Conservation (phyloP, 495 filamentous ascomycete species). For the Polyplosphaeria fusca region DNA sequence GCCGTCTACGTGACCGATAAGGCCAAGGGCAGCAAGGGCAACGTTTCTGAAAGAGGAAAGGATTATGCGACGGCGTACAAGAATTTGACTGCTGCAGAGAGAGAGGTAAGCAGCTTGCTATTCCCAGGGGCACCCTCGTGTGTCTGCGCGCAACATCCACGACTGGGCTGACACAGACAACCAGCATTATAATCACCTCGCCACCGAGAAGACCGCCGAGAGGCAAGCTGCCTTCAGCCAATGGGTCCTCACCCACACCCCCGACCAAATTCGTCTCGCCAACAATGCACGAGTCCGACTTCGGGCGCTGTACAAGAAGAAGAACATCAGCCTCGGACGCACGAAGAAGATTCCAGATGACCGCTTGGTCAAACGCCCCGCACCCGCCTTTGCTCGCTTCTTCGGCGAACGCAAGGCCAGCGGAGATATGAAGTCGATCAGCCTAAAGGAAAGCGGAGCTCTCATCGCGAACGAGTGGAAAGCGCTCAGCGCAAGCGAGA, state of each 20-base stretch:
- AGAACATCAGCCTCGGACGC: neutral
- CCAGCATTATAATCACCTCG: constrained; percentile 52
- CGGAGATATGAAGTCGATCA: constrained; percentile 49
- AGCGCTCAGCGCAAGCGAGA: constrained; percentile 49
- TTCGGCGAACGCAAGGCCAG: constrained; percentile 44
- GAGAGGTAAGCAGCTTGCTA: constrained; percentile 23
- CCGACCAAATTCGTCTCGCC: constrained; percentile 56
- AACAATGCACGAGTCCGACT: constrained; percentile 61
- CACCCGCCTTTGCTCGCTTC: constrained; percentile 47
- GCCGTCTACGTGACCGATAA: constrained; percentile 30
- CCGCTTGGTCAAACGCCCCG: constrained; percentile 53
- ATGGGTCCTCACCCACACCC: constrained; percentile 61
- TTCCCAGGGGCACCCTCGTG: neutral
- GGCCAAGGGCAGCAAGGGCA: neutral
- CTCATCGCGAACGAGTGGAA: constrained; percentile 56
- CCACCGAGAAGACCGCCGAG: constrained; percentile 47
- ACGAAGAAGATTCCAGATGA: constrained; percentile 51
- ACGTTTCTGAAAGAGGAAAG: neutral
- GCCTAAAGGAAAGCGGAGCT: constrained; percentile 33
- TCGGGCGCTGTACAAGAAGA: constrained; percentile 12
- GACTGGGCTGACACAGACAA: too few relatives aligned
- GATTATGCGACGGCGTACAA: constrained; percentile 18
- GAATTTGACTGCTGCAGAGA: constrained; percentile 30
- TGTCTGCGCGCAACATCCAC: neutral
- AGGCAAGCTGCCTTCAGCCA: constrained; percentile 48